These are phyloP conservation scores for Echria macrotheca DNA, from an alignment of 495 filamentous ascomycete genomes.

Conservation along the genomic window DNA sequence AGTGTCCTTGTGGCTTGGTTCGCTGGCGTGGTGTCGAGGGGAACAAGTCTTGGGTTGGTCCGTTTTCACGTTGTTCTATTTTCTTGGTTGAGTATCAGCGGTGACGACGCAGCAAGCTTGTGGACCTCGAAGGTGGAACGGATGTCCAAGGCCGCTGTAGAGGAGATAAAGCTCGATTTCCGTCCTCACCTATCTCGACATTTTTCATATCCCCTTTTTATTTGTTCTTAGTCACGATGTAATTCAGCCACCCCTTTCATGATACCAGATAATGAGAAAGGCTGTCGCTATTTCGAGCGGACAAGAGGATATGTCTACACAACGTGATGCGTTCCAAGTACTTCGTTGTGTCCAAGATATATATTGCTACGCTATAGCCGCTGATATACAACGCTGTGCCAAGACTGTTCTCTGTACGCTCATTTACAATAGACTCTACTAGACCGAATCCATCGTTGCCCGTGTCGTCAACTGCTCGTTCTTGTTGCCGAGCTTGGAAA, in stretches of 20 bases:
- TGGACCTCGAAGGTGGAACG: constrained; percentile 5
- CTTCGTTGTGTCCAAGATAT: too few species aligned
- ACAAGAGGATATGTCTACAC: neutral
- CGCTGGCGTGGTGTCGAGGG: neutral
- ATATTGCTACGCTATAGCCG: too few species aligned
- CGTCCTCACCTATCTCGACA: constrained; percentile 4
- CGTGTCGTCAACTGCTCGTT: constrained; percentile 91
- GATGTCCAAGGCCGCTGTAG: neutral
- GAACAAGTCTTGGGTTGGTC: constrained; percentile 6
- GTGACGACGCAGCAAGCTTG: neutral
- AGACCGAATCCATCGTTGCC: constrained; percentile 85
- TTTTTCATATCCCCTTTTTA: constrained; percentile 23
- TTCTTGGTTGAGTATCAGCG: constrained; percentile 8
- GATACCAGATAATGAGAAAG: constrained; percentile 43
- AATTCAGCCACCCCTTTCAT: constrained; percentile 39
- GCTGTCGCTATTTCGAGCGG: constrained; percentile 20
- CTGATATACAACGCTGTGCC: too few species aligned
- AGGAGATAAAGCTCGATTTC: neutral
- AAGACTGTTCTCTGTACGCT: too few species aligned
- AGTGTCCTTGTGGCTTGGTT: constrained; percentile 6
- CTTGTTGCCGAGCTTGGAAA: constrained; percentile 96
- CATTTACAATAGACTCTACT: constrained; percentile 14
- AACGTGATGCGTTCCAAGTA: too few species aligned
- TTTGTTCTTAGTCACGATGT: constrained; percentile 39
- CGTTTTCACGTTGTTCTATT: constrained; percentile 4